Conservation (phyloP, 2,329 filamentous ascomycete species). For the Sporothrix curviconia region DNA sequence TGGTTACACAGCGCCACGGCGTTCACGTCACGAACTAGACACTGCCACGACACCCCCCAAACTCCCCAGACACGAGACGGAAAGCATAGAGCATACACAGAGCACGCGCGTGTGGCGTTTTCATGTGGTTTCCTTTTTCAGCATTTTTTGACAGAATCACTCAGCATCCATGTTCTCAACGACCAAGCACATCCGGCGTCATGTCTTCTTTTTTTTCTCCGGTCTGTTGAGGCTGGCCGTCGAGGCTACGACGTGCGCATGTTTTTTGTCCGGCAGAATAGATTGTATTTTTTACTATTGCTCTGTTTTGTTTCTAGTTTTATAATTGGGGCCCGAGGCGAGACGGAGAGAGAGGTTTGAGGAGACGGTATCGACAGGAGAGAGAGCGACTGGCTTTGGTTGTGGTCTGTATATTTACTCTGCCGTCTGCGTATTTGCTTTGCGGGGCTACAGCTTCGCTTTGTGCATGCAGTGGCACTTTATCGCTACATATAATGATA, state of each 20-base stretch:
- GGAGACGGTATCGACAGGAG: background rate
- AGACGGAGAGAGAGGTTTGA: background rate
- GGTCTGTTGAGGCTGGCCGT: too few relatives aligned
- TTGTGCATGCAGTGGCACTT: background rate
- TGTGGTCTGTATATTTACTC: background rate
- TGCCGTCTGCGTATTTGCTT: background rate
- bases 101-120: background rate
- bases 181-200: conserved; percentile 1
- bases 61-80: background rate
- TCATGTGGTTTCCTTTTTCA: background rate
- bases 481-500: conserved; percentile 12
- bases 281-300: background rate
- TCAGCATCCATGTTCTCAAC: background rate
- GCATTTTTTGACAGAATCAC: background rate
- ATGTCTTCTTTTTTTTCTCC: background rate
- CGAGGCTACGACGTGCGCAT: too few relatives aligned
- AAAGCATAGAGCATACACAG: background rate
- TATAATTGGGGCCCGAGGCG: background rate
- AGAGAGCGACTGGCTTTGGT: background rate
- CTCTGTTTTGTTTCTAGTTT: background rate
- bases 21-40: background rate
- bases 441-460: background rate
- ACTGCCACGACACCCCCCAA: background rate
- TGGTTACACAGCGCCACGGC: background rate
- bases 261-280: background rate